Evolutionary conservation across 169 alveolate species (phyloP).

Genomic region (Cryptosporidium sp.): DNA sequence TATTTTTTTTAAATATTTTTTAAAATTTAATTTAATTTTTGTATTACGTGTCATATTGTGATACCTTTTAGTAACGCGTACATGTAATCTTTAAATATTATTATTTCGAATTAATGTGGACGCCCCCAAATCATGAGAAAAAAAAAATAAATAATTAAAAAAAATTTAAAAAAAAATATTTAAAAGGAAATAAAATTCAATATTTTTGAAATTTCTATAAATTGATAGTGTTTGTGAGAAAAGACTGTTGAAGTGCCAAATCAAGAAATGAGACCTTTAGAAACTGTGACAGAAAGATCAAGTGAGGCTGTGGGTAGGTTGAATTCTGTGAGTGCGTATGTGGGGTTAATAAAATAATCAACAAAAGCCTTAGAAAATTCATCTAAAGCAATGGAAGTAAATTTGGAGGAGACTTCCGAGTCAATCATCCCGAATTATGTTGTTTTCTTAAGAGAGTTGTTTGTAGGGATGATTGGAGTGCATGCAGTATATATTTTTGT

Average conservation of each 20-base stretch:
- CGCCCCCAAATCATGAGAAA: constrained; percentile 22
- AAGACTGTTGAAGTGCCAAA: neutral
- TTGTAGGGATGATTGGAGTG: constrained; percentile 61
- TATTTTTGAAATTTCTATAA: neutral
- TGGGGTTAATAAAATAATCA: neutral
- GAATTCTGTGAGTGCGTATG: neutral
- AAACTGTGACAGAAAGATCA: neutral
- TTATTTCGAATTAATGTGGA: constrained; percentile 51
- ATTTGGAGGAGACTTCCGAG: neutral
- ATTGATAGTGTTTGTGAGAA: neutral
- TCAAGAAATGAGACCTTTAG: constrained; percentile 17
- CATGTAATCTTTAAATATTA: constrained; percentile 56
- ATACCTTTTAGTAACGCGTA: constrained; percentile 59
- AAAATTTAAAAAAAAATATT: constrained; percentile 1
- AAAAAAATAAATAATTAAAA: neutral
- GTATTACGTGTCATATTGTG: constrained; percentile 58
- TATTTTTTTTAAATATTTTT: neutral
- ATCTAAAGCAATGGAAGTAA: neutral
- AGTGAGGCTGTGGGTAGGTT: constrained; percentile 36
- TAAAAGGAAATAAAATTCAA: constrained; percentile 3
- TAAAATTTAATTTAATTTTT: neutral
- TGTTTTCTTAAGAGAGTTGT: constrained; percentile 40
- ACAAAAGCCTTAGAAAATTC: neutral
- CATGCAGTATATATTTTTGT: constrained; percentile 69
- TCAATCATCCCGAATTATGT: constrained; percentile 11